Evolutionary conservation across 768 basidiomycete species (phyloP).

Genomic region (Piloderma croceum): DNA sequence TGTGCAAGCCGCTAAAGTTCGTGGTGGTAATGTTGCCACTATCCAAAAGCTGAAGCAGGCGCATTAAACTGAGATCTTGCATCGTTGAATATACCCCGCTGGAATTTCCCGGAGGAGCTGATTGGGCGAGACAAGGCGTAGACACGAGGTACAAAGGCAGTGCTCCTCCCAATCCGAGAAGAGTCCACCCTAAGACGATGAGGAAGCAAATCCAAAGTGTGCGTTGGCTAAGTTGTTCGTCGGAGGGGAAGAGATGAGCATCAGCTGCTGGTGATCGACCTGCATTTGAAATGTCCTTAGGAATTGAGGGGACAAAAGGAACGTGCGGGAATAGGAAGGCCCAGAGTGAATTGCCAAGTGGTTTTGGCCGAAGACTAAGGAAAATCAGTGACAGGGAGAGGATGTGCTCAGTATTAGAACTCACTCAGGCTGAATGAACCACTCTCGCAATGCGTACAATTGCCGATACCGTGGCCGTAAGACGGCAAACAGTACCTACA

Average conservation of each 20-base stretch:
- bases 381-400: constrained; percentile 10
- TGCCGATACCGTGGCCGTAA: constrained; percentile 66
- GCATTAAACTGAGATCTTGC: constrained; percentile 71
- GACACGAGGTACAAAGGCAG: constrained; percentile 69
- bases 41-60: constrained; percentile 62
- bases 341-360: constrained; percentile 51
- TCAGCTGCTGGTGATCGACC: constrained; percentile 46
- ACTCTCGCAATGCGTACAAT: constrained; percentile 67
- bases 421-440: constrained; percentile 71
- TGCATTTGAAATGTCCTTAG: constrained; percentile 50
- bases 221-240: constrained; percentile 70
- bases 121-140: constrained; percentile 61
- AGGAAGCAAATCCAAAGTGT: constrained; percentile 61
- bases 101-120: constrained; percentile 37
- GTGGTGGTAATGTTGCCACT: constrained; percentile 30
- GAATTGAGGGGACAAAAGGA: constrained; percentile 56
- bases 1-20: constrained; percentile 23
- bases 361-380: constrained; percentile 56
- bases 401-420: constrained; percentile 22
- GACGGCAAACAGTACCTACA: constrained; percentile 60
- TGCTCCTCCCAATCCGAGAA: constrained; percentile 64
- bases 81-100: constrained; percentile 62
- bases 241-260: constrained; percentile 61
- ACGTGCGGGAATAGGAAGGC: constrained; percentile 70
- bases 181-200: constrained; percentile 59